Conservation (phyloP, 345 rosid species). For the Cardamine occulta region DNA sequence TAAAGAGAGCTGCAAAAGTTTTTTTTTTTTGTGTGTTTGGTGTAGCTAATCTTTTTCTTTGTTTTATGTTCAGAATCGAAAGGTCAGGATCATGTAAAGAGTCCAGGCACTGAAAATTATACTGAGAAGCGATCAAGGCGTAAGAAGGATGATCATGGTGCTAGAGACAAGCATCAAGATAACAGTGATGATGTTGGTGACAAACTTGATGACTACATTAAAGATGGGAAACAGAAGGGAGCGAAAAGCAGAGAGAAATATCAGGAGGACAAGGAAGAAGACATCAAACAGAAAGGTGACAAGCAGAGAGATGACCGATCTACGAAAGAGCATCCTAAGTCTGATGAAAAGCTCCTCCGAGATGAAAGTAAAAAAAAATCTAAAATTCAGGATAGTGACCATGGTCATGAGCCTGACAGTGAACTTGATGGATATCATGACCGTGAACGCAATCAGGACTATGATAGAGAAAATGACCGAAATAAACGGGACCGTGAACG, state of each 20-base stretch:
- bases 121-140: conserved; percentile 67
- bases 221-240: conserved; percentile 65
- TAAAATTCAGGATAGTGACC: conserved; percentile 51
- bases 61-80: conserved; percentile 54
- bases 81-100: conserved; percentile 52
- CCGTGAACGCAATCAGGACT: conserved; percentile 38
- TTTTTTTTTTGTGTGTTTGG: conserved; percentile 10
- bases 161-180: conserved; percentile 62
- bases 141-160: conserved; percentile 66
- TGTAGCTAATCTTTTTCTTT: conserved; percentile 29
- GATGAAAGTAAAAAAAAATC: conserved; percentile 70
- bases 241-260: conserved; percentile 67
- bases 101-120: conserved; percentile 58
- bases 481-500: conserved; percentile 47
- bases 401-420: conserved; percentile 46
- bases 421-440: conserved; percentile 46
- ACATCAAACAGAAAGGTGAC: conserved; percentile 58
- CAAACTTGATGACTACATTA: conserved; percentile 58
- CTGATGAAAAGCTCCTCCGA: conserved; percentile 59
- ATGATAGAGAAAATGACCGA: conserved; percentile 39
- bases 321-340: conserved; percentile 59
- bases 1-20: conserved; percentile 3
- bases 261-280: conserved; percentile 67
- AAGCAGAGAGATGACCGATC: conserved; percentile 61
- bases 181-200: conserved; percentile 57